Base-by-base conservation (phyloP, 108 stramenopile genomes). In the Nannochloropsis salina region DNA sequence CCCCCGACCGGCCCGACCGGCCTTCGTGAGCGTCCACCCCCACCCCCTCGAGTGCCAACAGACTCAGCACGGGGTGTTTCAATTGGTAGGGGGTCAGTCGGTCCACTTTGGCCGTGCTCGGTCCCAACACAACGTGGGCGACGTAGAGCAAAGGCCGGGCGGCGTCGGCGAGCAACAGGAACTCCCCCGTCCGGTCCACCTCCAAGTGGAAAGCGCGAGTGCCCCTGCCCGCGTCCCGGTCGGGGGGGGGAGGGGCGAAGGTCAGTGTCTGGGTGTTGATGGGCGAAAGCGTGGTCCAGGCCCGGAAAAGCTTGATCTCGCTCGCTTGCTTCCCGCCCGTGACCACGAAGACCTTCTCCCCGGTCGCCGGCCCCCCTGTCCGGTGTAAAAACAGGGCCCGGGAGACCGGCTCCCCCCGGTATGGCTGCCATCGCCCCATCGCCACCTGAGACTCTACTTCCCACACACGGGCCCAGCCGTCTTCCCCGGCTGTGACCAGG, bases 241-340 rank as follows among this genome's bases (percentile, higher is more conserved):
- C 61, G n/a, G 61, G 61, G 20, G 61, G 61, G 20, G 61, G 61
- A 15, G 61, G 61, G 61, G n/a, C 61, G n/a, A 74, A 74, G 20
- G 61, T 74, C 61, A 74, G n/a, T 15, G 3, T 74, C 61, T 74
- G 61, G 61, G 61, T 74, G n/a, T 74, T 74, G 61, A 74, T 74
- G 20, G 61, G 61, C 61, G 61, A 74, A 15, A 74, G 61, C 61
- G 61, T 74, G 20, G 61, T 74, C 61, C 61, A 74, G 20, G 61
- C 61, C 61, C 61, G 15, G 5, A 74, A 74, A 2, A 74, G 61
- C 4, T 74, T 74, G 20, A 74, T n/a, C n/a, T 74, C 61, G n/a
- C 61, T 74, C 61, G 61, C 61, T 74, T 74, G 61, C 61, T 74
- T 74, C n/a, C 61, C 61, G 20, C 61, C 61, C 61, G 61, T 74